These are phyloP conservation scores for Paraurostyla sp. DNA, from an alignment of 73 alveolate species.

Conservation along the genomic window DNA sequence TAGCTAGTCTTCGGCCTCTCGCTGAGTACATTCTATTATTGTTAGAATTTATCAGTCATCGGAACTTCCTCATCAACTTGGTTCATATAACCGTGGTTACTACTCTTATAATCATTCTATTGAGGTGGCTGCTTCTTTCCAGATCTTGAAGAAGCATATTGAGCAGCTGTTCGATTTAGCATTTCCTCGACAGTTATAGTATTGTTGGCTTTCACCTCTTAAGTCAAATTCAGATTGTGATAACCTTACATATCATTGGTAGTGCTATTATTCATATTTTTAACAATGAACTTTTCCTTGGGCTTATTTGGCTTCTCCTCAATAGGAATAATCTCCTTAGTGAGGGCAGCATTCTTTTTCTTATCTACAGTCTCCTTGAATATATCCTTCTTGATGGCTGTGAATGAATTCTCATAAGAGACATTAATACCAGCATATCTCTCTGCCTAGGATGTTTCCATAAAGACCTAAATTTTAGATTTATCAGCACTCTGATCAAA, in stretches of 20 bases:
- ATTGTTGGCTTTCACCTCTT: slow-evolving; percentile 15
- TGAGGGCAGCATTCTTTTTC: slow-evolving; percentile 43
- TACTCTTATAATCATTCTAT: not conserved
- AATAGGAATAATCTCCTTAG: slow-evolving; percentile 45
- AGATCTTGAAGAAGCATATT: slow-evolving; percentile 38
- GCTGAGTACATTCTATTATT: not conserved
- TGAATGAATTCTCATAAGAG: slow-evolving; percentile 72
- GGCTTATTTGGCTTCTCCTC: slow-evolving; percentile 68
- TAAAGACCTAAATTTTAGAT: slow-evolving; percentile 59
- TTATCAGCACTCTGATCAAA: slow-evolving; percentile 40
- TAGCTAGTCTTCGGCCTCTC: slow-evolving; percentile 33
- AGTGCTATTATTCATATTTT: slow-evolving; percentile 7
- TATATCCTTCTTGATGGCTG: slow-evolving; percentile 73
- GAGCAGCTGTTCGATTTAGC: not conserved
- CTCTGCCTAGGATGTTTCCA: slow-evolving; percentile 76
- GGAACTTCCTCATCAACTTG: too few relatives aligned
- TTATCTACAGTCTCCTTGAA: slow-evolving; percentile 71
- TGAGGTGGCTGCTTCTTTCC: slow-evolving; percentile 5
- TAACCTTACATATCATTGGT: not conserved
- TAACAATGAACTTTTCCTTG: slow-evolving; percentile 42
- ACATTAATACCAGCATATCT: slow-evolving; percentile 74
- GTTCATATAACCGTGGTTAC: too few relatives aligned
- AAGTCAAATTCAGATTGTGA: not conserved
- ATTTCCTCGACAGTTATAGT: slow-evolving; percentile 22
- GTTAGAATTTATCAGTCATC: not conserved